Evolutionary conservation across 2,329 filamentous ascomycete species (phyloP).

Genomic region (Cytospora piceae): DNA sequence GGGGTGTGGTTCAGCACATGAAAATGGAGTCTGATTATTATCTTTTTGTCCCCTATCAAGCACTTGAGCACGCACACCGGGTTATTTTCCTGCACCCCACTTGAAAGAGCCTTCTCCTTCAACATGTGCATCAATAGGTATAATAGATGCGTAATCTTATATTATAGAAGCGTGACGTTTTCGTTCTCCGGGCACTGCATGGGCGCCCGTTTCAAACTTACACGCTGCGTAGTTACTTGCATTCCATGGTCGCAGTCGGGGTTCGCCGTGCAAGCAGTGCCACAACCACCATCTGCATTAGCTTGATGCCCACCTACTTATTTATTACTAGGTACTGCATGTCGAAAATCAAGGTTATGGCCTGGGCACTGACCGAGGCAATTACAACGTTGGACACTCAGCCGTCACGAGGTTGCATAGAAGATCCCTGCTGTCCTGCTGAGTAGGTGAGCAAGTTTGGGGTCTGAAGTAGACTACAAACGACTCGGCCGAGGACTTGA

Average conservation of each 20-base stretch:
- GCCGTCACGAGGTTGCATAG: no score
- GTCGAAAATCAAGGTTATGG: neutral
- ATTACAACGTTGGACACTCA: no score
- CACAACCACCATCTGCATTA: neutral
- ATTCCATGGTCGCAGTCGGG: conserved; percentile 12
- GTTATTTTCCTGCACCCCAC: no score
- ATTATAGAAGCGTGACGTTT: neutral
- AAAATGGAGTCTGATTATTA: no score
- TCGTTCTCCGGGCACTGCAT: neutral
- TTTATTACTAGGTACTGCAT: neutral
- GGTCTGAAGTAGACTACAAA: no score
- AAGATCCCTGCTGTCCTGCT: no score
- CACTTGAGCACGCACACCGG: no score
- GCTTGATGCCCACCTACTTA: conserved; percentile 1
- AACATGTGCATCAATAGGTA: neutral
- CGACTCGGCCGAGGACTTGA: no score
- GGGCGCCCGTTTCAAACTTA: neutral
- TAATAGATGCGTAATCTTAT: neutral
- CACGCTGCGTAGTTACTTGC: conserved; percentile 1
- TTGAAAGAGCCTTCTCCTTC: neutral
- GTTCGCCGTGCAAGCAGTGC: conserved; percentile 20
- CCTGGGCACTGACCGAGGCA: neutral
- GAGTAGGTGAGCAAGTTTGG: no score
- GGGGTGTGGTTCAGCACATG: no score
- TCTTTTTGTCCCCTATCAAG: no score